A percentile compares a stretch with the other conserved stretches of the same genome.
Conservation (phyloP, 192 early-diverging fungal species). For the Rhizophagus prolifer region DNA sequence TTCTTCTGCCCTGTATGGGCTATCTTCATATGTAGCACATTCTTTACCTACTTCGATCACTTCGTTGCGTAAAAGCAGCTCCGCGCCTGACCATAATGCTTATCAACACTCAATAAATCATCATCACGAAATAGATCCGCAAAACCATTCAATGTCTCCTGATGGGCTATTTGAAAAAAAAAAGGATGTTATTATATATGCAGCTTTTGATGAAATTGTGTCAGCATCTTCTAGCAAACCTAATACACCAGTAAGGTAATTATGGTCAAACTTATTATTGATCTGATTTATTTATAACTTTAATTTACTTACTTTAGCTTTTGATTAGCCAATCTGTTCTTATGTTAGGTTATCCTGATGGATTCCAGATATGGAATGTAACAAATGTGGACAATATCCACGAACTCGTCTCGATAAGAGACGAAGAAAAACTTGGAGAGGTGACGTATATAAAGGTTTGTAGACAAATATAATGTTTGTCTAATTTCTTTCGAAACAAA, state of each 20-base stretch:
- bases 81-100: background rate
- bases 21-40: constrained; percentile 64
- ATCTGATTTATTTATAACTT: background rate
- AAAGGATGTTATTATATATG: constrained; percentile 33
- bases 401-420: constrained; percentile 64
- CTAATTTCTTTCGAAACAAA: too few species aligned
- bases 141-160: background rate
- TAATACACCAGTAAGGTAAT: background rate
- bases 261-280: background rate
- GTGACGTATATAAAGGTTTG: constrained; percentile 54
- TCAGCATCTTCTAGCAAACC: background rate
- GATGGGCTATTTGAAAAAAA: constrained; percentile 15
- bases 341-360: constrained; percentile 67
- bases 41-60: constrained; percentile 51
- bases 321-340: constrained; percentile 47
- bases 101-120: background rate
- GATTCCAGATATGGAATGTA: constrained; percentile 81
- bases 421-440: constrained; percentile 41
- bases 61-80: constrained; percentile 12
- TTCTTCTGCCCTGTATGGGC: constrained; percentile 58
- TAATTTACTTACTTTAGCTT: background rate
- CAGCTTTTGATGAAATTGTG: constrained; percentile 35
- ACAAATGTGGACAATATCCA: constrained; percentile 63
- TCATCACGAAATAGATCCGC: background rate
- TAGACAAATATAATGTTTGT: too few species aligned